Evolutionary conservation across 164 flowering plant species (phyloP), one percentile per base, ranked within the genome.

Genomic region (Magnolia changhungtana): DNA sequence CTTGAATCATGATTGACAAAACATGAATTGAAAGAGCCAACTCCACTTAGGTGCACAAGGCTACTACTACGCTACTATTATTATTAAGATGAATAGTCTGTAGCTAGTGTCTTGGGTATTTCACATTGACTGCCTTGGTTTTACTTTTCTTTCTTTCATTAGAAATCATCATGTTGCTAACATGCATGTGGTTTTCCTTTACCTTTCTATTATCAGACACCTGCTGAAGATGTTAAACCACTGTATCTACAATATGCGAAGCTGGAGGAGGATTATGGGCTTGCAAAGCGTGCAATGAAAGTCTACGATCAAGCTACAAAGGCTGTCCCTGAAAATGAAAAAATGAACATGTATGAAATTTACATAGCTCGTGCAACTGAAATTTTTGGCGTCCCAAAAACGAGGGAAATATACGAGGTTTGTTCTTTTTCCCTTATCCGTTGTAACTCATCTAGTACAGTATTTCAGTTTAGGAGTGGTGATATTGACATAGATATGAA

Each of bases 341-440:
- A 92, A 79, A 77, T 94, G 87, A 80, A 87, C 84, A 96, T 94
- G 96, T 96, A 94, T 76, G 95, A 94, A 74, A 91, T 96, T 49
- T 96, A 94, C 79, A 96, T 96, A 58, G 94, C 97, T 50, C 92
- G 94, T 75, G 97, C 98, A 21, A 89, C 97, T 8, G 97, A 96
- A 74, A 91, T 94, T 65, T 94, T 90, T 84, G 99, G 98, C 74
- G 94, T 94, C 27, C 93, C 99, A 4, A 87, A 84, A 81, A 94
- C 99, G 16, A 87, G 98, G 83, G 91, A 94, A 69, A 96, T 96
- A 11, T 96, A 96, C 79, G 97, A 94, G 84, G 86, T 83, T 74
- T 9, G 76, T 74, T n/a, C 24, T 49, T 27, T 72, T 67, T 37
- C 45, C 45, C 45, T 37, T 37, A 37, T 37, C 45, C 45, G 7